Base-by-base conservation (phyloP, 352 stramenopile genomes). In the Pythium volutum region DNA sequence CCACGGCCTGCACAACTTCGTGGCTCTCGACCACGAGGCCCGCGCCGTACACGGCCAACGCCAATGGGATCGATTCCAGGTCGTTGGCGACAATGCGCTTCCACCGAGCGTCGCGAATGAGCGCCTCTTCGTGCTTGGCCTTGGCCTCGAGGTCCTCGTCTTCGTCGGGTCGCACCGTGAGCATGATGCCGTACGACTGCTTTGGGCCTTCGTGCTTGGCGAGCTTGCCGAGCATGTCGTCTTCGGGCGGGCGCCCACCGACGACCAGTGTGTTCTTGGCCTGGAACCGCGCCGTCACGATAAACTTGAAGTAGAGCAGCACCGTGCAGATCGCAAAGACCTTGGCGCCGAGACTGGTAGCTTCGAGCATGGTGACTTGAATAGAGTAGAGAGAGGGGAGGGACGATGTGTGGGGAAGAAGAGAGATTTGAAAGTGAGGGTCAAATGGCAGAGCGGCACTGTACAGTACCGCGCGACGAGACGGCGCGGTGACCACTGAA, bases 71-170 rank as follows among this genome's bases (percentile, higher is more conserved):
- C 26, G 63, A 77, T 64, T 85, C 76, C 14, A 79, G 51, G 54
- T 85, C 76, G 61, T 85, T 85, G 34, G 65, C 56, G 22, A 85
- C 66, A 36, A 85, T 85, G 49, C 71, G 67, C 22, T 68, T 61
- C 76, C 76, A 85, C n/a, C 34, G 52, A 36, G 12, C 20, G 36
- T n/a, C 52, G 39, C 25, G 22, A 34, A 70, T 64, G 12, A 66
- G 59, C 41, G 66, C 67, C 12, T 16, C 22, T 10, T 25, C 34
- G 34, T 33, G 54, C 42, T 76, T 55, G 20, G 82, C 65, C 46
- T 74, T 74, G 25, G 58, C 58, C 56, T 69, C 52, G 10, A 55
- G 5, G 36, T 42, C 12, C 16, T 42, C 36, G 6, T n/a, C 3
- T 42, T n/a, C 36, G 36, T 42, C 36, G 36, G 36, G 6, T 5